Evolutionary conservation across 1,139 yeast genomes (phyloP).

Genomic region (Torulaspora globosa): DNA sequence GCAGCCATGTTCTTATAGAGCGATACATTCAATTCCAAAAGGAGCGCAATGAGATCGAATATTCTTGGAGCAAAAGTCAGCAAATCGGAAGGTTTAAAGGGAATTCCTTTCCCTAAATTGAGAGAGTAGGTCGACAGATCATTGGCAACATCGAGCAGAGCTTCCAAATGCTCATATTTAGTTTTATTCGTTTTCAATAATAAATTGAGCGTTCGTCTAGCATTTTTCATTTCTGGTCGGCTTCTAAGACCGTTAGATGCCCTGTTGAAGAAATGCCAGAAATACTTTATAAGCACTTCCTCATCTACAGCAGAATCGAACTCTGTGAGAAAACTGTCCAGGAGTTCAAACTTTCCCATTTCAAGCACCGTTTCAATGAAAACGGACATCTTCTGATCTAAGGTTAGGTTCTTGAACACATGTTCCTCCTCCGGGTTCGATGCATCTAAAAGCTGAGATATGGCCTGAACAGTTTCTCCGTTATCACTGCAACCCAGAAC

Average conservation of each 20-base stretch:
- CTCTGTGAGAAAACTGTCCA: slow-evolving; percentile 17
- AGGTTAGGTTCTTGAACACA: slow-evolving; percentile 20
- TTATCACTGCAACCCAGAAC: slow-evolving; percentile 1
- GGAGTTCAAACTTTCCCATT: slow-evolving; percentile 25
- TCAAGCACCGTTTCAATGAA: slow-evolving; percentile 27
- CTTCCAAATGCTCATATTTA: slow-evolving; percentile 34
- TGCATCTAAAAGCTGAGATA: slow-evolving; percentile 5
- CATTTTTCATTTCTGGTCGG: slow-evolving; percentile 46
- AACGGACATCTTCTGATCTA: slow-evolving; percentile 17
- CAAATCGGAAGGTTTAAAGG: slow-evolving; percentile 41
- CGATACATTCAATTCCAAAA: slow-evolving; percentile 54
- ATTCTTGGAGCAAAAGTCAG: slow-evolving; percentile 35
- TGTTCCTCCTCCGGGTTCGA: background rate
- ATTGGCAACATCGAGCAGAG: slow-evolving; percentile 40
- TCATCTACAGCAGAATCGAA: slow-evolving; percentile 23
- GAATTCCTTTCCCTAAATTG: slow-evolving; percentile 38
- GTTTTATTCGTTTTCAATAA: slow-evolving; percentile 38
- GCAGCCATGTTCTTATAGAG: slow-evolving; percentile 50
- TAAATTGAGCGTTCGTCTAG: slow-evolving; percentile 42
- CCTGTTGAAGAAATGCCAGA: slow-evolving; percentile 52
- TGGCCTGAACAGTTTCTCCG: background rate
- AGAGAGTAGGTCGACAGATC: slow-evolving; percentile 39
- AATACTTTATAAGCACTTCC: slow-evolving; percentile 37
- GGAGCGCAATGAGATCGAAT: slow-evolving; percentile 39
- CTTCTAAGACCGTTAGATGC: slow-evolving; percentile 50